Conservation (phyloP, 305 asterid species). For the Solanum chacoense region DNA sequence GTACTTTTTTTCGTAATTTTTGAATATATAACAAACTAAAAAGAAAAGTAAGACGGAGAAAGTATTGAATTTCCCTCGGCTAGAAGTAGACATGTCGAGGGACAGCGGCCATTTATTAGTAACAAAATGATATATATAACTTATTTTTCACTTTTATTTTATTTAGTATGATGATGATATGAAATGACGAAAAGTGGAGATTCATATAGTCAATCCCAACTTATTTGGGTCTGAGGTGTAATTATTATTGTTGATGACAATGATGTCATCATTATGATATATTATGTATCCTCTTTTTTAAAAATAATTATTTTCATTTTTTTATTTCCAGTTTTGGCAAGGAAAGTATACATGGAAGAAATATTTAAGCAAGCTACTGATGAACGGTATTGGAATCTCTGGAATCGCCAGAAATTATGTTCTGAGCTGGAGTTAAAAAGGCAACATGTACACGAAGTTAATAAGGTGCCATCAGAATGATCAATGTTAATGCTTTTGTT, state of each 20-base stretch:
- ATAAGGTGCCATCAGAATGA: constrained; percentile 44
- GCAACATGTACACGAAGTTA: constrained; percentile 46
- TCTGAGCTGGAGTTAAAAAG: constrained; percentile 77
- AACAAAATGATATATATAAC: not conserved
- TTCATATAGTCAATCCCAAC: not conserved
- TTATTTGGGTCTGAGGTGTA: not conserved
- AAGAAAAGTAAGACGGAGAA: not conserved
- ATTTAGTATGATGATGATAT: not conserved
- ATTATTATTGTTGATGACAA: not conserved
- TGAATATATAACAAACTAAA: not conserved
- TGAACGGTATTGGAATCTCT: constrained; percentile 73
- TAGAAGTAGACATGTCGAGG: not conserved
- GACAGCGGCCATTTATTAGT: not conserved
- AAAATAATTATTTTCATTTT: not conserved
- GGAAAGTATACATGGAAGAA: constrained; percentile 76
- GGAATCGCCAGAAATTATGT: constrained; percentile 84
- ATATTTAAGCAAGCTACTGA: constrained; percentile 83
- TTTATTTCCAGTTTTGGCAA: constrained; percentile 54
- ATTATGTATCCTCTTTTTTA: not conserved
- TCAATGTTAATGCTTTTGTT: not conserved
- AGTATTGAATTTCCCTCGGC: not conserved
- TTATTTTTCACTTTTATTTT: not conserved
- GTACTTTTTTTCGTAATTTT: not conserved
- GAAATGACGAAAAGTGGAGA: not conserved
- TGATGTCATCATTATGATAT: not conserved